Evolutionary conservation across 805 yeast genomes (phyloP), one percentile per base, ranked within the genome.

Genomic region (Yamadazyma kitorensis): DNA sequence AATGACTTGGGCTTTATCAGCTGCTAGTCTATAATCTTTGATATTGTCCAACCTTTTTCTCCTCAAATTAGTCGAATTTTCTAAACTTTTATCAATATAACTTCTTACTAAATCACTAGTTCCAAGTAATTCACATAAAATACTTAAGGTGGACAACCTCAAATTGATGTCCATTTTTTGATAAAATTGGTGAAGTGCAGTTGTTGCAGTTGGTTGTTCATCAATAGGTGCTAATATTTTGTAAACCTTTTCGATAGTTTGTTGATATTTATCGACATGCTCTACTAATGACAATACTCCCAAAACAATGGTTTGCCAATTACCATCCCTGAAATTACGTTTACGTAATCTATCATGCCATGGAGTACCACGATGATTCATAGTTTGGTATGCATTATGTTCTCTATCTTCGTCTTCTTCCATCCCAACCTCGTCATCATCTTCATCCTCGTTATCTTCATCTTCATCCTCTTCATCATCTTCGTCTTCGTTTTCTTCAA

Each of bases 311-410:
- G 82, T 70, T 47, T 86, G 82, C 96, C 97, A 91, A 35, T 78
- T 78, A 4, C 96, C 95, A 48, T 86, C 88, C 47, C 72, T 78
- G 55, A 85, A 93, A 43, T 75, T 74, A 35, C 96, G 76, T 36
- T 76, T 80, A 10, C 80, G 72, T 13, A 91, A 66, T 25, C 94
- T 67, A 19, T 84, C 94, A 39, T 79, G 76, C 96, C 98, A 93
- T 9, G 79, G 59, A 0, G 64, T 59, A 27, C 79, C 79, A 35
- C 82, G 66, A 54, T 77, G 74, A 37, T 79, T 76, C 46, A 84
- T 59, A 3, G 64, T 59, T 2, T 58, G 47, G 40, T 68, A 66
- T 0, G 78, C 80, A 41, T 72, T 71, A 43, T 61, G 73, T 22
- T 44, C 54, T 14, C 43, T 43, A 6, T 47, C 37, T 5, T 45